Evolutionary conservation across 805 yeast species (phyloP), one percentile per base, ranked within the genome.

Genomic region (Metschnikowia drakensbergensis): DNA sequence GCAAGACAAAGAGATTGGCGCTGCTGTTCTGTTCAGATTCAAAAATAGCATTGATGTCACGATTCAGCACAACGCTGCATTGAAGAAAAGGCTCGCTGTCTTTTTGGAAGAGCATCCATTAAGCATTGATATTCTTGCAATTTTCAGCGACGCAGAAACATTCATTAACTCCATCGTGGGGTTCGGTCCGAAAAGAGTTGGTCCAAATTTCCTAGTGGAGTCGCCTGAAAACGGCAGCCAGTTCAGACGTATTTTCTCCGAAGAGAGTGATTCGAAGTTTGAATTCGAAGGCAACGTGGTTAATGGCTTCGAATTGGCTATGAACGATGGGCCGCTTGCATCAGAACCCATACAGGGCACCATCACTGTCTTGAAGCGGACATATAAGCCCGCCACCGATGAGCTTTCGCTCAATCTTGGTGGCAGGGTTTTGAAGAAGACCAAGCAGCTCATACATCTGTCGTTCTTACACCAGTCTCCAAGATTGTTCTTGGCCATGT

Each of bases 341-440:
- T 80, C 85, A 4, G 99, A 94, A 64, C 91, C 90, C 0, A 77
- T 88, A 23, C 92, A 89, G 63, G 97, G 97, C 6, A 79, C 87
- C 54, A 76, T 86, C 10, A 79, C 84, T 1, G 64, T 79, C 5
- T 48, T 72, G 41, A 48, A 61, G 62, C 58, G 37, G 68, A 68
- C 53, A 52, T 54, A 7, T 48, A 33, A 34, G 33, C 62, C 58
- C 3, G 70, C 64, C 32, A 65, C 55, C 10, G 64, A 58, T 33
- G 67, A 63, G 40, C 67, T 74, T 29, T 47, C 50, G 11, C 67
- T 76, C 30, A 79, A 83, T 47, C 54, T 81, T 22, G 72, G 84
- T 1, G 96, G 97, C 6, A 79, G 94, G 58, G 67, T 89, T 27
- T 83, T 90, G 41, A 80, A 90, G 1, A 74, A 81, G 0, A 81